Base-by-base conservation (phyloP, 345 rosid genomes). In the Hypericum androsaemum region DNA sequence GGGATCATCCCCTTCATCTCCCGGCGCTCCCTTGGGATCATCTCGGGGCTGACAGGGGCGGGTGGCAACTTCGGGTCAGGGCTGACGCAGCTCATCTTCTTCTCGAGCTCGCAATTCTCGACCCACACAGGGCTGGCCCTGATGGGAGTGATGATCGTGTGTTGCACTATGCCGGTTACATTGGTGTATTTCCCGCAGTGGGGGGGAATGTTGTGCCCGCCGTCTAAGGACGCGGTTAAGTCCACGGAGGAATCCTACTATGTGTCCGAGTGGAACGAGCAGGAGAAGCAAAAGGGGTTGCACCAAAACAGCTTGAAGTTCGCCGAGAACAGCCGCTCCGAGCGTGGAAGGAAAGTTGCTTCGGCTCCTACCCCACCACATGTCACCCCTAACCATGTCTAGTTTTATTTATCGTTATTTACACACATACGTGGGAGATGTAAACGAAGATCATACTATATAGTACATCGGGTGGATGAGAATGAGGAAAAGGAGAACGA, bases 1-100 rank as follows among this genome's bases (percentile, higher is more conserved):
- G 59, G 75, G 60, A 71, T 71, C 47, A 68, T 71, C 2, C 63
- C 66, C 44, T 71, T 62, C 13, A 17, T 71, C 15, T 68, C 68
- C 0, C 71, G 75, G 6, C 59, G 32, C 32, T 22, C 32, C 32
- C 32, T 22, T 1, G 32, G 32, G 32, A 22, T 22, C 32, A 22
- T 22, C 32, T 22, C 32, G 1, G 32, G 63, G 59, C 37, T 58
- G 1, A 58, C 62, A 0, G 62, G 62, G 32, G 62, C 62, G 5
- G 62, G 62, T 11, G 55, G 55, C 6, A 58, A 58, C 13, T 58
- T 58, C 2, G 62, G 62, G 5, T 48, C 62, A 0, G 62, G 54
- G 5, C 10, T 58, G 39, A 58, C 51, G 28, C 54, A 58, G 13
- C 38, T 58, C 7, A 35, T 58, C 7, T 58, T 58, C 35, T 58